These are phyloP conservation scores for Aspergillus novofumigatus DNA, from an alignment of 2,329 filamentous ascomycete species.

Conservation along the genomic window DNA sequence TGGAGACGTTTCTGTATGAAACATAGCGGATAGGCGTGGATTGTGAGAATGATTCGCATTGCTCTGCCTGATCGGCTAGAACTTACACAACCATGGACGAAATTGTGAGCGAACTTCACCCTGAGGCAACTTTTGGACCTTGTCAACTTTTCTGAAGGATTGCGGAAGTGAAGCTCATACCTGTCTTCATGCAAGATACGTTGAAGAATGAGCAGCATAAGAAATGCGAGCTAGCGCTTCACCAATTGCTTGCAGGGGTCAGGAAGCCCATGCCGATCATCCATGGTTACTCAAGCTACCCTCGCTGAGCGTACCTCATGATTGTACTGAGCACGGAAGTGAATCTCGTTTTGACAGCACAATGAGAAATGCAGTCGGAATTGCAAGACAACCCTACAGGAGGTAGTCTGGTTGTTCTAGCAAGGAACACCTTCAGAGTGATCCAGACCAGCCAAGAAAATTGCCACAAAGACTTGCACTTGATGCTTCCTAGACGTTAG, in stretches of 20 bases:
- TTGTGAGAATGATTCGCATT: no score
- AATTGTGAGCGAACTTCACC: neutral
- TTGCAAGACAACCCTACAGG: neutral
- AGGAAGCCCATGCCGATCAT: neutral
- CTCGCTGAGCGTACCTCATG: neutral
- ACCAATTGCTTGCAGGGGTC: neutral
- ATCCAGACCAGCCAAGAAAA: neutral
- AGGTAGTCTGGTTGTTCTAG: neutral
- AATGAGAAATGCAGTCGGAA: neutral
- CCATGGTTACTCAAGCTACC: neutral
- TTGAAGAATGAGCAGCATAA: neutral
- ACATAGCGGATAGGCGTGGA: neutral
- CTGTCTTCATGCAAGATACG: neutral
- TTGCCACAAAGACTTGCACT: neutral
- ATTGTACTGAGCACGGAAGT: neutral
- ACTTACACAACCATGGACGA: neutral
- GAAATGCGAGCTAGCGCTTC: neutral
- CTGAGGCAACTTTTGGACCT: neutral
- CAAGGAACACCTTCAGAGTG: neutral
- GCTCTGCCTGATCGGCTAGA: no score
- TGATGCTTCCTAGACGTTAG: neutral
- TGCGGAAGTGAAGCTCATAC: neutral
- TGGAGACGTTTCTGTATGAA: no score
- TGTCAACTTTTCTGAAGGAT: neutral
- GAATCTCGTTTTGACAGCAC: slow-evolving; percentile 28